Base-by-base conservation (phyloP, 805 yeast genomes). In the Suhomyces xylopsoci region DNA sequence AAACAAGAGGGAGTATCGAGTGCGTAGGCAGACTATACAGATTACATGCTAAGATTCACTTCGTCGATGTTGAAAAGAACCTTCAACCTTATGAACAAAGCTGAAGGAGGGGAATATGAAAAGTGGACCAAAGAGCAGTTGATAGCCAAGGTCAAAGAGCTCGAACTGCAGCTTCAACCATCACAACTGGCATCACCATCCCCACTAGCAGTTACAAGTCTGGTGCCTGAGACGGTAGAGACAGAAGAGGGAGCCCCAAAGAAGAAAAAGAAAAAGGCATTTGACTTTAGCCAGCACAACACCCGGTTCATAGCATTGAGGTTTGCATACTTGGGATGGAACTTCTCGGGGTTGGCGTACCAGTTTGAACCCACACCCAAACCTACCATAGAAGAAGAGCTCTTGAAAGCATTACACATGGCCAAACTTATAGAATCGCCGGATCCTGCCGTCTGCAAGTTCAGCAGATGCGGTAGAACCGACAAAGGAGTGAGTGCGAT, bases 401-500 rank as follows among this genome's bases (percentile, higher is more conserved):
- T 94, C 4, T 67, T 94, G 41, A 80, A 85, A 41, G 97, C 96
- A 0, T 66, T 94, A 68, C 71, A 77, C 47, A 81, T 78, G 56
- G 83, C 93, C 26, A 83, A 79, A 57, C 67, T 94, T 55, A 83
- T 94, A 9, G 78, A 83, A 8, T 74, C 82, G 1, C 61, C 79
- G 20, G 84, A 81, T 19, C 85, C 90, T 0, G 72, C 72, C 7
- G 84, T 82, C 1, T 88, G 85, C 63, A 78, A 81, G 12, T 91
- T 92, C 66, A 87, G 96, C 58, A 75, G 97, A 56, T 94, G 98
- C 71, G 98, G 98, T 0, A 78, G 98, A 62, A 93, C 98, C 0
- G 98, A 93, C 63, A 83, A 82, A 58, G 98, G 97, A n/a, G 98
- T 93, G 12, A 89, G 97, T 72, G 99, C 99, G 0, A 82, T 94